phyloP scores from a whole-genome alignment of 306 rosid genomes.

The Vicia faba region DNA sequence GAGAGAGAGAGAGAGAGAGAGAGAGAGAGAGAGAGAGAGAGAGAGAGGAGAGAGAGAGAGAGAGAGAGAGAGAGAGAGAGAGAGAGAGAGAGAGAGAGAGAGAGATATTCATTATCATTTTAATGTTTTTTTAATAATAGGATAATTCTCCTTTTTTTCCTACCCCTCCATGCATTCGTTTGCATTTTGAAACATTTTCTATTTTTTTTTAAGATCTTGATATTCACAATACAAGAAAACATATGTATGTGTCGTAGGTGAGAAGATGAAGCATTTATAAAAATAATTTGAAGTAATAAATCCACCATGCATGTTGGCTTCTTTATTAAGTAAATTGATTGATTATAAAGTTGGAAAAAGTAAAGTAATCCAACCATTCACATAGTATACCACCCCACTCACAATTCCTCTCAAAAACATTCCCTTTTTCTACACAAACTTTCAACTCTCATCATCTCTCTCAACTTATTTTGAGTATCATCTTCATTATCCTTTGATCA shows the following conservation, averaged over 20 bases:
- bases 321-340: conserved; percentile 5
- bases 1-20: too few relatives aligned
- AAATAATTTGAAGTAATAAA: background rate
- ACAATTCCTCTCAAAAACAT: conserved; percentile 31
- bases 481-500: conserved; percentile 32
- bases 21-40: too few relatives aligned
- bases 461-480: conserved; percentile 13
- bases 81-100: too few relatives aligned
- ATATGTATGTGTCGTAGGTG: background rate
- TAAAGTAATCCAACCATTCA: conserved; percentile 11
- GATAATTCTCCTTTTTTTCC: too few relatives aligned
- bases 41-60: too few relatives aligned
- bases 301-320: conserved; percentile 18
- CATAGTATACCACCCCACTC: conserved; percentile 27
- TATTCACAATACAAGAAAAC: background rate
- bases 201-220: background rate
- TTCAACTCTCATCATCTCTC: conserved; percentile 24
- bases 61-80: too few relatives aligned
- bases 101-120: too few relatives aligned
- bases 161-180: too few relatives aligned
- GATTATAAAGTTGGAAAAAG: conserved; percentile 36
- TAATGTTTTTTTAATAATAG: too few relatives aligned
- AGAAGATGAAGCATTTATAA: background rate
- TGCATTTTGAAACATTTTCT: too few relatives aligned
- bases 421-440: conserved; percentile 35